Percentiles rank a stretch among this genome's conserved stretches.
These are phyloP conservation scores for Chaetomium tenue DNA, from an alignment of 495 filamentous ascomycete species.

Conservation along the genomic window DNA sequence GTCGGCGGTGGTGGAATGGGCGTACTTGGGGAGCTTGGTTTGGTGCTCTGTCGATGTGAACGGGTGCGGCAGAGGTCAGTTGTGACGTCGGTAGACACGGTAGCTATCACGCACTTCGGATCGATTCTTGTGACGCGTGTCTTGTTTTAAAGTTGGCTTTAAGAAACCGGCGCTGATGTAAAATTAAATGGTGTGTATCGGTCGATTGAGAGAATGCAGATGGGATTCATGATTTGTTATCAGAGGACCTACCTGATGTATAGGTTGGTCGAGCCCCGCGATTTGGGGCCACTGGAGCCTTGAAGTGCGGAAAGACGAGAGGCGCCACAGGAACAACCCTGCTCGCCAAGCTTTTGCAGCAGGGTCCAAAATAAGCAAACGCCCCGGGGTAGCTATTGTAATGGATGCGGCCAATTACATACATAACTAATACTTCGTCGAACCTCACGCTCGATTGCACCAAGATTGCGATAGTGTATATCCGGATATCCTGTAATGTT, in stretches of 20 bases:
- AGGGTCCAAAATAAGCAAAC: too few relatives aligned
- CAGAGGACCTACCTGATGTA: too few relatives aligned
- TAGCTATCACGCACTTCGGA: background rate
- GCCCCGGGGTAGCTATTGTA: too few relatives aligned
- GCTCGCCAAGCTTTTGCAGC: too few relatives aligned
- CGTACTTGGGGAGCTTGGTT: background rate
- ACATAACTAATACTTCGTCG: too few relatives aligned
- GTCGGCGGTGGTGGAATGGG: background rate
- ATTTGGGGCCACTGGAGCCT: constrained; percentile 21
- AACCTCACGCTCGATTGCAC: too few relatives aligned
- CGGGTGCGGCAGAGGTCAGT: too few relatives aligned
- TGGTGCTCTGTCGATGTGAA: background rate
- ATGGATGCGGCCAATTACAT: too few relatives aligned
- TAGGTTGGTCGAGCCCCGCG: constrained; percentile 17
- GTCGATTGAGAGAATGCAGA: background rate
- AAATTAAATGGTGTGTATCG: background rate
- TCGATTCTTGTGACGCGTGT: background rate
- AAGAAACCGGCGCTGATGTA: background rate
- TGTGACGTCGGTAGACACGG: constrained; percentile 5
- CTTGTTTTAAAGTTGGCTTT: background rate
- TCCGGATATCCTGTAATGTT: too few relatives aligned
- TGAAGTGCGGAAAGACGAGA: too few relatives aligned
- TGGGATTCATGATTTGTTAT: background rate
- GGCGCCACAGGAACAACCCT: too few relatives aligned
- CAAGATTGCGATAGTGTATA: too few relatives aligned